Percentiles rank a stretch among this genome's conserved stretches.
phyloP scores from a whole-genome alignment of 176 grass and related monocot species.

The Pontederia crassipes region DNA sequence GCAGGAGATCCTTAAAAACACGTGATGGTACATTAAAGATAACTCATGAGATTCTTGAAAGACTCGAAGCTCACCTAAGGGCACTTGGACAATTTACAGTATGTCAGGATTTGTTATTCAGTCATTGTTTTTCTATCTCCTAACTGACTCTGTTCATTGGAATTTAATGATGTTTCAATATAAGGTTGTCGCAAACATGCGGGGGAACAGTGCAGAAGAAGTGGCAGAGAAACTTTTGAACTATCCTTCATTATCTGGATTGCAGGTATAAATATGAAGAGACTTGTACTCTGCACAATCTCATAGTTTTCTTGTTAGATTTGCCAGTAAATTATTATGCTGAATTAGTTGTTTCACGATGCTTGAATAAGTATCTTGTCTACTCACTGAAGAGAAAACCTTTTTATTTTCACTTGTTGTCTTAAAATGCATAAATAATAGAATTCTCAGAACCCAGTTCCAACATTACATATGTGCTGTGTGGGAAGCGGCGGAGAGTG shows the following conservation, averaged over 20 bases:
- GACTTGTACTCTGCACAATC: background rate
- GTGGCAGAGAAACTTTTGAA: constrained; percentile 77
- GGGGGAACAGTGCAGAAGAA: constrained; percentile 72
- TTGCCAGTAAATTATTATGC: too few relatives aligned
- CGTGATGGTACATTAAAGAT: constrained; percentile 68
- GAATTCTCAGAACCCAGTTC: too few relatives aligned
- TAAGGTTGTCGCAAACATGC: constrained; percentile 95
- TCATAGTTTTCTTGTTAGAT: too few relatives aligned
- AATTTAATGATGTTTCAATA: background rate
- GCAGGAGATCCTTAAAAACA: constrained; percentile 57
- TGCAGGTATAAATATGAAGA: constrained; percentile 51
- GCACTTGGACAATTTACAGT: constrained; percentile 66
- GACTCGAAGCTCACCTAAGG: constrained; percentile 88
- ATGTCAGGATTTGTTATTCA: constrained; percentile 3
- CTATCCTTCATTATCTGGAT: constrained; percentile 64
- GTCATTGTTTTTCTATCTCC: background rate
- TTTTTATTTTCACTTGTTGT: too few relatives aligned
- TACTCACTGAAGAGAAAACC: too few relatives aligned
- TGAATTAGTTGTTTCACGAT: too few relatives aligned
- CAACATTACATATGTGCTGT: too few relatives aligned
- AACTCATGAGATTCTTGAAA: constrained; percentile 93
- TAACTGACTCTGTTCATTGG: background rate
- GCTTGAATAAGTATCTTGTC: too few relatives aligned
- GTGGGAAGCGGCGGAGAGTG: too few relatives aligned
- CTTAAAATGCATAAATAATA: too few relatives aligned